phyloP scores from a whole-genome alignment of 1,139 yeast species.

The Blastobotrys buckinghamii region DNA sequence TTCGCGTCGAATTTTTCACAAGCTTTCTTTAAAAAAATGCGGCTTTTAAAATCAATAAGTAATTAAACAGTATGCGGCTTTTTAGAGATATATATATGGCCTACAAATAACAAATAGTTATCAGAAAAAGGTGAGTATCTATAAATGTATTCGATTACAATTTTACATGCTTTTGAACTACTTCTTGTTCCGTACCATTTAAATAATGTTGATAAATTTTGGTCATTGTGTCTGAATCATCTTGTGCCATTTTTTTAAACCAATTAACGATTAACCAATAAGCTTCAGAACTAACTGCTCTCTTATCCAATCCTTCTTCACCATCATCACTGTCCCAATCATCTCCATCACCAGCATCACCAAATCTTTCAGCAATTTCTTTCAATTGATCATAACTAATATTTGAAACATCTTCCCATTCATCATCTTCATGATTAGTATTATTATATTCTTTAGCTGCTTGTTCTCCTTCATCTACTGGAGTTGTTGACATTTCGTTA shows the following conservation, averaged over 20 bases:
- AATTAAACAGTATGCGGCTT: too few species aligned
- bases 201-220: conserved; percentile 44
- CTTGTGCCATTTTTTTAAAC: conserved; percentile 56
- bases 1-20: background rate
- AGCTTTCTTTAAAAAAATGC: background rate
- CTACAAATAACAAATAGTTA: too few species aligned
- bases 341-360: conserved; percentile 7
- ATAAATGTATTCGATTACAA: too few species aligned
- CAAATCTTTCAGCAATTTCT: conserved; percentile 4
- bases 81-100: too few species aligned
- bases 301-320: background rate
- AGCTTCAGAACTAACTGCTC: conserved; percentile 24
- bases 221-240: conserved; percentile 50
- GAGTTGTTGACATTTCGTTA: conserved; percentile 51
- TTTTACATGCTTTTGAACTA: conserved; percentile 27
- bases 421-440: conserved; percentile 29
- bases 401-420: conserved; percentile 73
- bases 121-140: too few species aligned
- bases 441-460: conserved; percentile 2
- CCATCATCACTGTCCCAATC: conserved; percentile 1
- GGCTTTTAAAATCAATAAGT: too few species aligned
- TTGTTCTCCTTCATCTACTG: conserved; percentile 30
- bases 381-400: conserved; percentile 8
- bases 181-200: conserved; percentile 51
- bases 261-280: conserved; percentile 48